phyloP scores from a whole-genome alignment of 2,329 filamentous ascomycete species.

The Cytospora mali region DNA sequence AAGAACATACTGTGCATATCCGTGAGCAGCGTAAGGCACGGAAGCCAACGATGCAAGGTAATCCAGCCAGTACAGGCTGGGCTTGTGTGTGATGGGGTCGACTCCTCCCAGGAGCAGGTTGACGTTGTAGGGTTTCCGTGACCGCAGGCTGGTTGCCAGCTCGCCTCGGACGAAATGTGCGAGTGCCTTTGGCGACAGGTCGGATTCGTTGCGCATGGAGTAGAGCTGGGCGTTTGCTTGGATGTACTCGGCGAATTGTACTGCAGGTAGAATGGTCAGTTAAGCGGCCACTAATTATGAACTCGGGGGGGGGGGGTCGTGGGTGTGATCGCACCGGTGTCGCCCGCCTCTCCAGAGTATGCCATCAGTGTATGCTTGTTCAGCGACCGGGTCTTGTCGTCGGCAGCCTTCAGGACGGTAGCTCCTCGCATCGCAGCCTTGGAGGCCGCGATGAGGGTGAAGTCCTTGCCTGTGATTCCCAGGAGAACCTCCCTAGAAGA shows the following conservation, averaged over 20 bases:
- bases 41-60: constrained; percentile 88
- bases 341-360: constrained; percentile 93
- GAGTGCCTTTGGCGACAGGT: constrained; percentile 85
- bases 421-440: constrained; percentile 98
- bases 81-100: constrained; percentile 88
- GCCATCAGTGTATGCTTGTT: constrained; percentile 96
- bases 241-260: constrained; percentile 99
- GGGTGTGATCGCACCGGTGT: constrained; percentile 68
- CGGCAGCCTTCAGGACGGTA: constrained; percentile 89
- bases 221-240: constrained; percentile 98
- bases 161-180: constrained; percentile 93
- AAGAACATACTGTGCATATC: constrained; percentile 83
- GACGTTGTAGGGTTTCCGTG: constrained; percentile 92
- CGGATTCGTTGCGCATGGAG: constrained; percentile 95
- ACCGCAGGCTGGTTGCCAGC: constrained; percentile 86
- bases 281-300: constrained; percentile 1
- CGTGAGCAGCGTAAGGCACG: constrained; percentile 93
- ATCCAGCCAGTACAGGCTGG: constrained; percentile 94
- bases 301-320: constrained; percentile 3
- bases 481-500: constrained; percentile 86
- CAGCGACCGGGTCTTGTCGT: constrained; percentile 92
- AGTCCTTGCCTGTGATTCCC: constrained; percentile 98
- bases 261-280: constrained; percentile 49
- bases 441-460: constrained; percentile 94
- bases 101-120: constrained; percentile 94